Percentiles rank a stretch among this genome's conserved stretches.
phyloP scores from a whole-genome alignment of 495 filamentous ascomycete species.

The Lasiosphaeria miniovina region DNA sequence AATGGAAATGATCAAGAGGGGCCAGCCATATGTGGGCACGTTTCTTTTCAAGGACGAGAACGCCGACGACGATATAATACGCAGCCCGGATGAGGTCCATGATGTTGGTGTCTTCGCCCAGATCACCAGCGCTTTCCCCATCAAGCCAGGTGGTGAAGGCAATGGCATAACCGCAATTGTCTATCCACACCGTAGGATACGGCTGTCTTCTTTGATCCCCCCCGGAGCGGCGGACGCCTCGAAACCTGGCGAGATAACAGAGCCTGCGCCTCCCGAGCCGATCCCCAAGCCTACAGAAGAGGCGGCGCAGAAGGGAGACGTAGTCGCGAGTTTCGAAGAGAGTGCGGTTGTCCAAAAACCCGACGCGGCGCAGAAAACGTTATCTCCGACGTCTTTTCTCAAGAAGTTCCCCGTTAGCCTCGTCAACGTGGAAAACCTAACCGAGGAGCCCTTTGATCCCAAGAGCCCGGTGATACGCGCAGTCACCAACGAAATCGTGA shows the following conservation, averaged over 20 bases:
- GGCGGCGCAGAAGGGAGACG: constrained; percentile 69
- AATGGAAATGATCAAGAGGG: constrained; percentile 94
- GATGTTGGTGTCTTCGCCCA: constrained; percentile 97
- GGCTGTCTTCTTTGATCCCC: constrained; percentile 74
- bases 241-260: constrained; percentile 38
- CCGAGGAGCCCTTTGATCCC: constrained; percentile 83
- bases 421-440: constrained; percentile 89
- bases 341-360: constrained; percentile 49
- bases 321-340: constrained; percentile 98
- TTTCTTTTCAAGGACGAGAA: constrained; percentile 97
- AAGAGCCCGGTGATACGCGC: constrained; percentile 83
- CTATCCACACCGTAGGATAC: constrained; percentile 94
- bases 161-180: constrained; percentile 82
- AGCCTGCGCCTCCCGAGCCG: constrained; percentile 53
- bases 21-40: constrained; percentile 95
- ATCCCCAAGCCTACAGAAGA: constrained; percentile 45
- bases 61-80: constrained; percentile 86
- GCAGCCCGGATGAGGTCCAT: constrained; percentile 82
- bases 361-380: constrained; percentile 51
- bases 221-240: constrained; percentile 46
- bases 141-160: constrained; percentile 63
- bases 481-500: constrained; percentile 94
- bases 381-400: constrained; percentile 89
- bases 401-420: constrained; percentile 86
- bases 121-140: constrained; percentile 90